Conservation (phyloP, 768 basidiomycete genomes). For the Nevesoporus exiguus region DNA sequence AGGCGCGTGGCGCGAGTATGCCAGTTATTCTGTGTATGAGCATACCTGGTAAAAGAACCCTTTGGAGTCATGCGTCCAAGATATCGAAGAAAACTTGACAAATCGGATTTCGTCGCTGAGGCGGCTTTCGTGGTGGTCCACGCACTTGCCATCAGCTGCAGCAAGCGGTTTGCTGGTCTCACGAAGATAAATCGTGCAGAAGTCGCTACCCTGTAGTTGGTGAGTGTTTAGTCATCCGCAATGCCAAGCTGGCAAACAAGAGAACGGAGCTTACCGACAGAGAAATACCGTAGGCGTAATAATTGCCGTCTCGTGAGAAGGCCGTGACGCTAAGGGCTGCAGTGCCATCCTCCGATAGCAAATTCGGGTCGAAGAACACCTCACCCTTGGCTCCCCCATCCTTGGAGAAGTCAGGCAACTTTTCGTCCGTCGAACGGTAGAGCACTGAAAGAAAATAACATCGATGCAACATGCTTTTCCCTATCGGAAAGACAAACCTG, state of each 20-base stretch:
- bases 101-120: conserved; percentile 66
- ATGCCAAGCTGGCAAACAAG: conserved; percentile 1
- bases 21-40: neutral
- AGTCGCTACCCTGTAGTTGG: conserved; percentile 62
- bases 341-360: conserved; percentile 69
- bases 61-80: conserved; percentile 74
- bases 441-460: conserved; percentile 40
- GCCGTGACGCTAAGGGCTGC: conserved; percentile 55
- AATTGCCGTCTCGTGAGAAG: conserved; percentile 65
- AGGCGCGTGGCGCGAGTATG: neutral
- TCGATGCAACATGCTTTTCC: neutral
- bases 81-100: conserved; percentile 71
- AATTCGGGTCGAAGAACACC: conserved; percentile 79
- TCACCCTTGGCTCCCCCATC: conserved; percentile 50
- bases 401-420: conserved; percentile 52
- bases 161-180: conserved; percentile 57
- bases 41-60: conserved; percentile 81
- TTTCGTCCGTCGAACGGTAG: conserved; percentile 53
- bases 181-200: conserved; percentile 65
- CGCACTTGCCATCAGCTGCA: conserved; percentile 33
- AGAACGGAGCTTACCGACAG: conserved; percentile 49
- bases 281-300: conserved; percentile 75
- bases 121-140: conserved; percentile 47
- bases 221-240: neutral
- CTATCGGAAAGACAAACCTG: conserved; percentile 28